These are phyloP conservation scores for Malus sylvestris DNA, from an alignment of 306 rosid genomes.

Conservation along the genomic window DNA sequence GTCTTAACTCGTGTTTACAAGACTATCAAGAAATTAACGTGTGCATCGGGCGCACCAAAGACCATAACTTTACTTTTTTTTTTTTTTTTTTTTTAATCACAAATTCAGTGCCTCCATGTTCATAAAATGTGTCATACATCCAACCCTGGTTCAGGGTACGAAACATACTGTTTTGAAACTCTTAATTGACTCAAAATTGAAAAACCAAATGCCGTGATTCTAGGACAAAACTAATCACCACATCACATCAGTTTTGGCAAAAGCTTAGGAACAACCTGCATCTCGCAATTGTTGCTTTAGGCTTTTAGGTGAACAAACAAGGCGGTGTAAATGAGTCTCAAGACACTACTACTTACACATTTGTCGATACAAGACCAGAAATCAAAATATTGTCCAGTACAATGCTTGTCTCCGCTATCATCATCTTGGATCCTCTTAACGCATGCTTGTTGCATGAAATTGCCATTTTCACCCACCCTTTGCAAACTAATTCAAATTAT, in stretches of 20 bases:
- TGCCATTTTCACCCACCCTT: too few species aligned
- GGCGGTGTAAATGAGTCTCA: not conserved
- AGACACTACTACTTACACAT: conserved; percentile 58
- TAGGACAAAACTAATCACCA: conserved; percentile 3
- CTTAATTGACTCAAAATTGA: conserved; percentile 16
- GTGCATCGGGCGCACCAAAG: too few species aligned
- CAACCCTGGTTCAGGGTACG: conserved; percentile 20
- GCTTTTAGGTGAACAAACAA: not conserved
- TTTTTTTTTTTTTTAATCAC: too few species aligned
- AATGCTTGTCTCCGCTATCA: conserved; percentile 58
- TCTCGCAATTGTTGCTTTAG: not conserved
- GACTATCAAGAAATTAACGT: too few species aligned
- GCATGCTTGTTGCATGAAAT: too few species aligned
- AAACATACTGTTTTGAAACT: conserved; percentile 18
- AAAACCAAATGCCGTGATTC: conserved; percentile 7
- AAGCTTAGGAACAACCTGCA: conserved; percentile 85
- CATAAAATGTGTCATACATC: conserved; percentile 26
- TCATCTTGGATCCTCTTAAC: too few species aligned
- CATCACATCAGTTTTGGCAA: conserved; percentile 56
- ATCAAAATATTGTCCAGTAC: conserved; percentile 96
- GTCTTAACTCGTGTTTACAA: too few species aligned
- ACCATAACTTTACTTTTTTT: not conserved
- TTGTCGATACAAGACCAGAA: conserved; percentile 90
- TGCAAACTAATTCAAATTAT: too few species aligned
- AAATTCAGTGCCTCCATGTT: conserved; percentile 13